Evolutionary conservation across 2,329 filamentous ascomycete genomes (phyloP).

Genomic region (Ambrosiella beaveri): DNA sequence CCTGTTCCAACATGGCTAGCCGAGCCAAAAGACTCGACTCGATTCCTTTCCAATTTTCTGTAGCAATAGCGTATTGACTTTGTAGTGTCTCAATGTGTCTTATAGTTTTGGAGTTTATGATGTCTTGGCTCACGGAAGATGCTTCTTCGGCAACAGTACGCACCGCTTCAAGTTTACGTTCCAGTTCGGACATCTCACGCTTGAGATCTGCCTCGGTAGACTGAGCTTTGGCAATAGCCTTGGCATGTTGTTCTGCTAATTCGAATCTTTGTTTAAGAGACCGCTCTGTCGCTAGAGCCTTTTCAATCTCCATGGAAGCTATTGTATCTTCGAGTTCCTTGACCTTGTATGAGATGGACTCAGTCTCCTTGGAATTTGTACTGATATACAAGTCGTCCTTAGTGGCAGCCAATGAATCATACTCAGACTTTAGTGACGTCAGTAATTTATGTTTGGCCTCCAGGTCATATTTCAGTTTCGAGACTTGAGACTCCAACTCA

Average conservation of each 20-base stretch:
- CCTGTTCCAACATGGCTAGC: conserved; percentile 65
- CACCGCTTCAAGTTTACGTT: conserved; percentile 79
- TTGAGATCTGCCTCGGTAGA: conserved; percentile 61
- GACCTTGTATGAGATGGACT: conserved; percentile 38
- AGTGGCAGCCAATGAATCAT: conserved; percentile 49
- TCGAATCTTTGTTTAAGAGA: conserved; percentile 51
- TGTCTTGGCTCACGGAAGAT: conserved; percentile 63
- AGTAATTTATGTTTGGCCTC: conserved; percentile 48
- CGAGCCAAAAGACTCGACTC: conserved; percentile 70
- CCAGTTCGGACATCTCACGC: conserved; percentile 58
- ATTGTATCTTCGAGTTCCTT: conserved; percentile 39
- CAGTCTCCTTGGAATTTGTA: conserved; percentile 39
- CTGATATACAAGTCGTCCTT: conserved; percentile 34
- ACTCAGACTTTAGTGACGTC: conserved; percentile 48
- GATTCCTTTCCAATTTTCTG: conserved; percentile 95
- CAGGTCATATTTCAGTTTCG: conserved; percentile 43
- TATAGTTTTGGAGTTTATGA: conserved; percentile 74
- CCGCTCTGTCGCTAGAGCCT: conserved; percentile 50
- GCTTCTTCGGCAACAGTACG: conserved; percentile 75
- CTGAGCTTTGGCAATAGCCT: conserved; percentile 52
- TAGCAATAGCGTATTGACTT: conserved; percentile 84
- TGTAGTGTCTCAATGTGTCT: conserved; percentile 91
- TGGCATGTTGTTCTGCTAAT: conserved; percentile 53
- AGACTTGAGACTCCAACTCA: conserved; percentile 27
- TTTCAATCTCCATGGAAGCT: conserved; percentile 58